Conservation (phyloP, 139 green algal species). For the Bryopsis sp. region DNA sequence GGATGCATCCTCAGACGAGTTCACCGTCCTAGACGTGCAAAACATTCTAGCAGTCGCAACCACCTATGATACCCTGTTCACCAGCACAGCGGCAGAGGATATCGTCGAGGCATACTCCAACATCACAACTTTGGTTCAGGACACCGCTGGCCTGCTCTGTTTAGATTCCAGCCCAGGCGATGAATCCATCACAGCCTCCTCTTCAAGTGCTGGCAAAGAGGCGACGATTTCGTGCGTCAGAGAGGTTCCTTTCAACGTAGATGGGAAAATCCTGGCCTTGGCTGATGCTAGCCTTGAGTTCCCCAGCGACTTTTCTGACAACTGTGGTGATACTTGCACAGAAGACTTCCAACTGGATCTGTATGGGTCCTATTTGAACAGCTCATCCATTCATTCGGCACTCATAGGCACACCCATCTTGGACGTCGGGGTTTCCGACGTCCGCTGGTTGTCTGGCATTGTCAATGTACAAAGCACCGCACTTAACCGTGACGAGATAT, state of each 20-base stretch:
- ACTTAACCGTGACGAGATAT: background rate
- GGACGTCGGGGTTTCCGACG: background rate
- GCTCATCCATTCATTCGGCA: background rate
- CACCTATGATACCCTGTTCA: background rate
- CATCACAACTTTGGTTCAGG: background rate
- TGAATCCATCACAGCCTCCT: background rate
- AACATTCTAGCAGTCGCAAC: background rate
- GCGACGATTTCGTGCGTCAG: background rate
- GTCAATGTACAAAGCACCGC: background rate
- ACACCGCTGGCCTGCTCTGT: background rate
- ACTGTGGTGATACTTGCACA: background rate
- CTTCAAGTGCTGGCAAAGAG: background rate
- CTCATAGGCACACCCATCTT: background rate
- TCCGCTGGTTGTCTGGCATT: background rate
- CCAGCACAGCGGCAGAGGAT: too few species aligned
- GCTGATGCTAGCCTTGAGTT: background rate
- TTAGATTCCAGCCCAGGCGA: background rate
- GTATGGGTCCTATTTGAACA: background rate
- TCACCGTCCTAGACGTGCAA: background rate
- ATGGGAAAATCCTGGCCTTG: background rate
- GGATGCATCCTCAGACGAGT: background rate
- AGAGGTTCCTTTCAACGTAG: background rate
- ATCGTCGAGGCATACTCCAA: background rate
- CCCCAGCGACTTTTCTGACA: background rate
- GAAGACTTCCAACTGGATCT: conserved; percentile 1